Base-by-base conservation (phyloP, 768 basidiomycete species). In the Lactarius akahatsu region DNA sequence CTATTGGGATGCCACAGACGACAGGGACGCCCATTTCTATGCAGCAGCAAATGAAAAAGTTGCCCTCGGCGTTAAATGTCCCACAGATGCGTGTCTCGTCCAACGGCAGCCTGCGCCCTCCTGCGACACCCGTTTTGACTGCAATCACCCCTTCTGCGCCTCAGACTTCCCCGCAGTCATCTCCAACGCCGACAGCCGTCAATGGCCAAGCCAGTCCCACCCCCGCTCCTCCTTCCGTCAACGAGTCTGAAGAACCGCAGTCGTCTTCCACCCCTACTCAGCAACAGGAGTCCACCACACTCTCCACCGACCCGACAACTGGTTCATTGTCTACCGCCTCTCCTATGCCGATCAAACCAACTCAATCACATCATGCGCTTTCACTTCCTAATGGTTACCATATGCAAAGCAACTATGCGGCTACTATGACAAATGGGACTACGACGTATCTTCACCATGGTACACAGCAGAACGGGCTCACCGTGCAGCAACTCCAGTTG, bases 41-140 rank as follows among this genome's bases (percentile, higher is more conserved):
- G 71, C 82, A 82, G 57, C 81, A 85, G 15, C 85, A 85, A 61
- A 75, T 86, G 72, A 87, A 87, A 78, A 83, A 85, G 73, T 81
- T 89, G 78, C 85, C 77, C 5, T 76, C 85, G 0, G 82, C 87
- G 16, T 75, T 77, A 23, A 74, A 77, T 0, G 75, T 83, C 2
- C 83, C 86, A 1, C 87, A 86, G 52, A 81, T 86, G 78, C 83
- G 87, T 52, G 85, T 86, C 43, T 85, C 86, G 2, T 84, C 86
- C 0, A 84, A 83, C 28, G 83, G 82, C 63, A 82, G 79, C 34
- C 84, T 84, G 75, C 84, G 81, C 28, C 83, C 84, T 0, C 81
- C 83, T 15, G 71, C 74, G 0, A 70, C 80, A 4, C 77, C 82
- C 40, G 77, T 74, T 70, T 76, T 75, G 66, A 76, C 80, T 10